These are phyloP conservation scores for Pythium volutum DNA, from an alignment of 352 stramenopile species.

Conservation along the genomic window DNA sequence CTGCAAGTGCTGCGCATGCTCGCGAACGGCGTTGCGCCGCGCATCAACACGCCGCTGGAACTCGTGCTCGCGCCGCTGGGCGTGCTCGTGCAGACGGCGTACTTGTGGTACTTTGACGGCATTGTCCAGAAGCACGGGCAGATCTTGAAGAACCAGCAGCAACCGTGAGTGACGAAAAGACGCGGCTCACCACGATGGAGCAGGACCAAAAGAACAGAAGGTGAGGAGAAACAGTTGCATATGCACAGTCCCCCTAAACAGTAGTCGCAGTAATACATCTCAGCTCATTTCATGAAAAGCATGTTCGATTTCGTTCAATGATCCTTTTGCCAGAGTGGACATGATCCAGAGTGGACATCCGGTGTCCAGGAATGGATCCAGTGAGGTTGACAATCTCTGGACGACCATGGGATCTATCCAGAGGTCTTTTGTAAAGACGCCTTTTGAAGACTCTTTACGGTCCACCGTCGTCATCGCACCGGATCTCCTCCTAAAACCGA, in stretches of 20 bases:
- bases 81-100: background rate
- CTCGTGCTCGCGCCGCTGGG: constrained; percentile 31
- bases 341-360: no score
- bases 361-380: no score
- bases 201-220: background rate
- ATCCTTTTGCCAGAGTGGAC: no score
- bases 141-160: background rate
- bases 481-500: constrained; percentile 13
- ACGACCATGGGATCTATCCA: background rate
- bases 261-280: no score
- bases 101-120: constrained; percentile 12
- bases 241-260: no score
- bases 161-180: background rate
- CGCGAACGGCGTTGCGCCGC: constrained; percentile 48
- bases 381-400: no score
- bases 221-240: no score
- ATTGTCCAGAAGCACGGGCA: background rate
- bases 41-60: constrained; percentile 54
- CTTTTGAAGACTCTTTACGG: background rate
- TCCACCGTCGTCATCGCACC: no score
- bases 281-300: no score
- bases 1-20: constrained; percentile 48
- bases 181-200: background rate
- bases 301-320: background rate
- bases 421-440: background rate